Conservation (phyloP, 495 filamentous ascomycete genomes). For the Hamigera avellanea region DNA sequence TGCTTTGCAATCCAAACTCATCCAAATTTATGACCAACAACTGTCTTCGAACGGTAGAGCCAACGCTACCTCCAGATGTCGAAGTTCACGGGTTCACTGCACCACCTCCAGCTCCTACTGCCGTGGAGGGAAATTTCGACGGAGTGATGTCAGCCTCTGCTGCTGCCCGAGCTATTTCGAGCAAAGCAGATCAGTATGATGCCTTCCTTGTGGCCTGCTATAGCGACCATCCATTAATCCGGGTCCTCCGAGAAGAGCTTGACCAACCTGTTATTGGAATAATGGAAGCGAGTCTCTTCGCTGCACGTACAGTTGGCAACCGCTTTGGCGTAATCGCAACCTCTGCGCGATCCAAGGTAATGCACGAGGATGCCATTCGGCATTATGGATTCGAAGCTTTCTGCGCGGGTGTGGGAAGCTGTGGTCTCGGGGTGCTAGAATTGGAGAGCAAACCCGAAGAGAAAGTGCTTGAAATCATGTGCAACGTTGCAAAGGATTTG, state of each 20-base stretch:
- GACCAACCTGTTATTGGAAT: conserved; percentile 33
- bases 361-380: conserved; percentile 27
- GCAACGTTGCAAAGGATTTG: conserved; percentile 21
- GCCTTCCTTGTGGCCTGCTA: conserved; percentile 40
- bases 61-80: conserved; percentile 29
- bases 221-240: conserved; percentile 36
- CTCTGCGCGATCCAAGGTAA: conserved; percentile 21
- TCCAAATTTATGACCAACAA: conserved; percentile 34
- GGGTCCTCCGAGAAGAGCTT: conserved; percentile 35
- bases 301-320: conserved; percentile 23
- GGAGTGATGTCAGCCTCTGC: conserved; percentile 30
- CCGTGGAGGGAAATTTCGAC: conserved; percentile 34
- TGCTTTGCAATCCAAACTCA: conserved; percentile 28
- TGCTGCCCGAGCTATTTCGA: conserved; percentile 22
- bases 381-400: conserved; percentile 27
- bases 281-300: conserved; percentile 34
- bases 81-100: conserved; percentile 33
- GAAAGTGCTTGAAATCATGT: conserved; percentile 15
- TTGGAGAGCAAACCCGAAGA: conserved; percentile 24
- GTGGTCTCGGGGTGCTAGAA: conserved; percentile 28
- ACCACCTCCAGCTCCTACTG: conserved; percentile 30
- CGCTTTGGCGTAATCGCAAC: conserved; percentile 32
- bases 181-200: conserved; percentile 28
- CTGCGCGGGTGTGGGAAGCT: conserved; percentile 27
- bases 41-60: conserved; percentile 24